A percentile compares a stretch with the other conserved stretches of the same genome.
phyloP scores from a whole-genome alignment of 1,284 basidiomycete genomes.

The Cryptococcus sp. region DNA sequence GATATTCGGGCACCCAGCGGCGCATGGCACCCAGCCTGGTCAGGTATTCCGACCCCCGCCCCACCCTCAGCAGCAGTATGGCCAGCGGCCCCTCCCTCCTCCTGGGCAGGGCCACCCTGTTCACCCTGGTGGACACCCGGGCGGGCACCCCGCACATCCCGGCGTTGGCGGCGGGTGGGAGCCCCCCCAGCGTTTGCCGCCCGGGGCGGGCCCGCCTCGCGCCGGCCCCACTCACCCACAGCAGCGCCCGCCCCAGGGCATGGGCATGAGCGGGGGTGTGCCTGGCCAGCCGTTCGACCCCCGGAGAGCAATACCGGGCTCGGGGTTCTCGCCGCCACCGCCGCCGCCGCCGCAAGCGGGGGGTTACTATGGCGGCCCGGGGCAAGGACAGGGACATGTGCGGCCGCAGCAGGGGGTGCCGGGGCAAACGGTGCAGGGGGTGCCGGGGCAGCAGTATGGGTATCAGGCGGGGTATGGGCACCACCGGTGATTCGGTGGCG shows the following conservation, averaged over 20 bases:
- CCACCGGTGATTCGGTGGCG: not conserved
- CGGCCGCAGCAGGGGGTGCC: not conserved
- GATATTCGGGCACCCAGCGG: slow-evolving; percentile 7
- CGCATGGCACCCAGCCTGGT: slow-evolving; percentile 39
- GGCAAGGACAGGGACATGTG: not conserved
- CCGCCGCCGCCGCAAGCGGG: not conserved
- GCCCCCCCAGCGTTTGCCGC: slow-evolving; percentile 23
- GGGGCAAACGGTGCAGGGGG: not conserved
- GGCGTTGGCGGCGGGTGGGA: slow-evolving; percentile 22
- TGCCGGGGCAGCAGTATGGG: slow-evolving; percentile 2
- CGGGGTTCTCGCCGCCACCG: not conserved
- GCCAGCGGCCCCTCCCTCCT: slow-evolving; percentile 16
- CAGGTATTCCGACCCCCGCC: slow-evolving; percentile 42
- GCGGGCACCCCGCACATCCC: slow-evolving; percentile 2
- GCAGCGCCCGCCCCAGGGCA: not conserved
- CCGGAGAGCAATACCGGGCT: not conserved
- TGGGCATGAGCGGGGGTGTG: not conserved
- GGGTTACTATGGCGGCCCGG: not conserved
- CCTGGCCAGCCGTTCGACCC: not conserved
- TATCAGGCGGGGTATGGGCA: not conserved
- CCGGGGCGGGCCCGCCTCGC: slow-evolving; percentile 18
- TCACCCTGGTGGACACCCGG: not conserved
- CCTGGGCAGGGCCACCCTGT: not conserved
- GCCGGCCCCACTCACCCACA: not conserved
- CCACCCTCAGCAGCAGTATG: slow-evolving; percentile 4